Conservation (phyloP, 208 protist genomes). For the Trypanosoma cruzi region DNA sequence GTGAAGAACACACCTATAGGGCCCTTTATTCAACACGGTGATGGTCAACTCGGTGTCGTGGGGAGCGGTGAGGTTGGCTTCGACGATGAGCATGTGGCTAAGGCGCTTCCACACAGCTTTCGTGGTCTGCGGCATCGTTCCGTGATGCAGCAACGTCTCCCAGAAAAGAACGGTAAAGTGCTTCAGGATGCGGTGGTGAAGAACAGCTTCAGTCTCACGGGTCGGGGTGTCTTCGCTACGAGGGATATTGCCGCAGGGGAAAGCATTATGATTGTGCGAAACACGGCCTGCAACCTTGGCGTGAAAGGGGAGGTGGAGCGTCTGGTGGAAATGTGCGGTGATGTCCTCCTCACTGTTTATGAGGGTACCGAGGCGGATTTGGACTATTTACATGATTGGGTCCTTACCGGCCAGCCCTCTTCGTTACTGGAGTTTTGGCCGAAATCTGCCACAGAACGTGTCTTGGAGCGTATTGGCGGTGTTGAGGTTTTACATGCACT, state of each 20-base stretch:
- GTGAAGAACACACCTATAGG: constrained; percentile 76
- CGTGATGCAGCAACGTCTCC: constrained; percentile 54
- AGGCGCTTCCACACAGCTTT: constrained; percentile 38
- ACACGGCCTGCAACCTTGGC: constrained; percentile 76
- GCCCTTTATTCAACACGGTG: constrained; percentile 77
- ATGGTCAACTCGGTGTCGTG: constrained; percentile 67
- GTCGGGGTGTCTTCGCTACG: constrained; percentile 84
- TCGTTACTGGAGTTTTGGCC: constrained; percentile 87
- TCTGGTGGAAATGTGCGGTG: constrained; percentile 76
- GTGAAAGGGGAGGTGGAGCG: constrained; percentile 76
- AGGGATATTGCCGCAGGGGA: constrained; percentile 67
- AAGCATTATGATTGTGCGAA: constrained; percentile 84
- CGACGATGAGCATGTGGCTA: constrained; percentile 35
- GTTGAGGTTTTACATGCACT: constrained; percentile 53
- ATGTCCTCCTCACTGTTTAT: constrained; percentile 29
- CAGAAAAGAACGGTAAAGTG: constrained; percentile 73
- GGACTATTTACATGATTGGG: constrained; percentile 77
- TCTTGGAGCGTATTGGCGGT: constrained; percentile 74
- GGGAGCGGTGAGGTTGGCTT: constrained; percentile 89
- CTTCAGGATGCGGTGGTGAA: constrained; percentile 69
- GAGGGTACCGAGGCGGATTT: constrained; percentile 17
- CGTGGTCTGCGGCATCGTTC: constrained; percentile 77
- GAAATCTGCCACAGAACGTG: constrained; percentile 47
- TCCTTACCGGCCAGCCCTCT: constrained; percentile 82
- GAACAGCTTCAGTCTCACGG: constrained; percentile 78